These are phyloP conservation scores for Aulographum hederae DNA, from an alignment of 2,329 filamentous ascomycete genomes.

Conservation along the genomic window DNA sequence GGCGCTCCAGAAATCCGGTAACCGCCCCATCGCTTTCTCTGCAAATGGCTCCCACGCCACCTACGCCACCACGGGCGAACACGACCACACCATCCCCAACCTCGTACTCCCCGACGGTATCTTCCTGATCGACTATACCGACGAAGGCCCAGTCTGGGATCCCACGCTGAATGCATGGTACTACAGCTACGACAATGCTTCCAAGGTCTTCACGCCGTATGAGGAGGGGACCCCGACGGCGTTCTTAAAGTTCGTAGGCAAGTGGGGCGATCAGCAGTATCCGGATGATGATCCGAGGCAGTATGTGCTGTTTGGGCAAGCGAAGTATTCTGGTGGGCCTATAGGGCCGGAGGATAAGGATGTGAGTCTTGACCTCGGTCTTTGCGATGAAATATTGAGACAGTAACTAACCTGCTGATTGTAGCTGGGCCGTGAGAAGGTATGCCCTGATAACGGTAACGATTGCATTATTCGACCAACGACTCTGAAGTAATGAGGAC, in stretches of 20 bases:
- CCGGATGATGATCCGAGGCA: constrained; percentile 31
- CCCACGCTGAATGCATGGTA: constrained; percentile 35
- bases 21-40: constrained; percentile 35
- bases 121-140: constrained; percentile 32
- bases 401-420: too few relatives aligned
- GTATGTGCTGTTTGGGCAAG: constrained; percentile 21
- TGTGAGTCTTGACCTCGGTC: too few relatives aligned
- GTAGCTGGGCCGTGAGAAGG: constrained; percentile 22
- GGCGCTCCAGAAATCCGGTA: constrained; percentile 30
- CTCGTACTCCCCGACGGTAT: constrained; percentile 34
- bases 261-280: constrained; percentile 45
- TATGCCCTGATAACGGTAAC: constrained; percentile 35
- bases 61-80: constrained; percentile 39
- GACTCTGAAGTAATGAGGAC: too few relatives aligned
- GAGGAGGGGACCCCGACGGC: constrained; percentile 27
- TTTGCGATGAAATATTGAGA: too few relatives aligned
- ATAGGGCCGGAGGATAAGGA: constrained; percentile 43
- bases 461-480: too few relatives aligned
- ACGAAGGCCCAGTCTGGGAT: constrained; percentile 41
- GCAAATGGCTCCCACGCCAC: constrained; percentile 46
- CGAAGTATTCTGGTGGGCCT: constrained; percentile 37
- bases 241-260: constrained; percentile 38
- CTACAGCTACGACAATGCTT: constrained; percentile 25
- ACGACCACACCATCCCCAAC: constrained; percentile 46
- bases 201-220: constrained; percentile 28